These are phyloP conservation scores for Mortierella antarctica DNA, from an alignment of 192 early-diverging fungal species.

Conservation along the genomic window DNA sequence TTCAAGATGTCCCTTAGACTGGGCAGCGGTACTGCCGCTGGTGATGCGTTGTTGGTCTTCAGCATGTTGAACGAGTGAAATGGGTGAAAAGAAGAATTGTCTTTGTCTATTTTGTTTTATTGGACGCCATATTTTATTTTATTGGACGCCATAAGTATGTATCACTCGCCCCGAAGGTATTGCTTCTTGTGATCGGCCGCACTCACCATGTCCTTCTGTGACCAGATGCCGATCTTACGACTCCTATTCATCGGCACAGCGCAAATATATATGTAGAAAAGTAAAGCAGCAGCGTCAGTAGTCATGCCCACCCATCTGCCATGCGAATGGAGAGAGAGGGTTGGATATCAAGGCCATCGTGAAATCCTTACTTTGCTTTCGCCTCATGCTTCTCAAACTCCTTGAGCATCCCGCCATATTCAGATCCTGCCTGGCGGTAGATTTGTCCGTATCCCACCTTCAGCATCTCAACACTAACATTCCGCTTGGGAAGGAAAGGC, in stretches of 20 bases:
- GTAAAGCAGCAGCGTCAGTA: not conserved
- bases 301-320: not conserved
- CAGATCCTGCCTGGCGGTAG: slow-evolving; percentile 65
- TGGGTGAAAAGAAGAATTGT: not conserved
- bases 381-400: slow-evolving; percentile 58
- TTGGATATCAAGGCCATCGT: not conserved
- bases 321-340: not conserved
- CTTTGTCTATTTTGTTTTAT: not conserved
- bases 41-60: not conserved
- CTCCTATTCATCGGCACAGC: slow-evolving; percentile 11
- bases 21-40: slow-evolving; percentile 19
- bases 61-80: slow-evolving; percentile 3
- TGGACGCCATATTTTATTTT: not conserved
- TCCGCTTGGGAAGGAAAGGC: slow-evolving; percentile 56
- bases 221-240: slow-evolving; percentile 62
- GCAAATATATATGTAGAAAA: slow-evolving; percentile 2
- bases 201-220: slow-evolving; percentile 53
- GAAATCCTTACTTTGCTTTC: slow-evolving; percentile 61
- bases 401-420: slow-evolving; percentile 62
- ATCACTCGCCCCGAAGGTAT: slow-evolving; percentile 45
- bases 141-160: not conserved
- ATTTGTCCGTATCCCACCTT: slow-evolving; percentile 66
- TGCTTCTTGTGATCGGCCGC: slow-evolving; percentile 68
- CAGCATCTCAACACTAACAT: slow-evolving; percentile 72
- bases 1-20: slow-evolving; percentile 27